Conservation (phyloP, 2,329 filamentous ascomycete species). For the Ceratocystis papillata region DNA sequence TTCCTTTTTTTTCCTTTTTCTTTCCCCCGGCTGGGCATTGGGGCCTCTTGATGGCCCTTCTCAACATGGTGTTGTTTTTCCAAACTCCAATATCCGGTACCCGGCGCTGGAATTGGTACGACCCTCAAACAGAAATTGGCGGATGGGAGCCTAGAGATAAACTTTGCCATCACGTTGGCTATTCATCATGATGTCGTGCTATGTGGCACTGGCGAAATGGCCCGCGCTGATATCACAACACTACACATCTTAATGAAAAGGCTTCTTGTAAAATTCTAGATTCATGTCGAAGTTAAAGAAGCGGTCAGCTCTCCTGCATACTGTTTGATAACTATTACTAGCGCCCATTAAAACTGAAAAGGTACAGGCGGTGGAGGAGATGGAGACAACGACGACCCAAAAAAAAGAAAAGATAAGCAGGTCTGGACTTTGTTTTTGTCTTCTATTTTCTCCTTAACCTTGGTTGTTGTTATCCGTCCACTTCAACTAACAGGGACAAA, state of each 20-base stretch:
- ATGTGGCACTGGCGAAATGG: background rate
- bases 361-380: background rate
- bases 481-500: background rate
- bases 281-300: background rate
- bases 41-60: background rate
- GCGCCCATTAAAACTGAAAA: background rate
- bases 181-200: background rate
- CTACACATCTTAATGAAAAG: background rate
- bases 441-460: background rate
- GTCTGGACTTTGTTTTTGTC: background rate
- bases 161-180: background rate
- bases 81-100: background rate
- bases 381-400: background rate
- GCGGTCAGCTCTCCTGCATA: background rate
- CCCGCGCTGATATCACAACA: slow-evolving; percentile 3
- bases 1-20: background rate
- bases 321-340: background rate
- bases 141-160: background rate
- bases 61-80: background rate
- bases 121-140: background rate
- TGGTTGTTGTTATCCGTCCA: background rate
- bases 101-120: background rate
- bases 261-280: slow-evolving; percentile 1
- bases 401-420: background rate
- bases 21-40: background rate